Evolutionary conservation across 2,329 filamentous ascomycete genomes (phyloP).

Genomic region (Xylariaceae sp.): DNA sequence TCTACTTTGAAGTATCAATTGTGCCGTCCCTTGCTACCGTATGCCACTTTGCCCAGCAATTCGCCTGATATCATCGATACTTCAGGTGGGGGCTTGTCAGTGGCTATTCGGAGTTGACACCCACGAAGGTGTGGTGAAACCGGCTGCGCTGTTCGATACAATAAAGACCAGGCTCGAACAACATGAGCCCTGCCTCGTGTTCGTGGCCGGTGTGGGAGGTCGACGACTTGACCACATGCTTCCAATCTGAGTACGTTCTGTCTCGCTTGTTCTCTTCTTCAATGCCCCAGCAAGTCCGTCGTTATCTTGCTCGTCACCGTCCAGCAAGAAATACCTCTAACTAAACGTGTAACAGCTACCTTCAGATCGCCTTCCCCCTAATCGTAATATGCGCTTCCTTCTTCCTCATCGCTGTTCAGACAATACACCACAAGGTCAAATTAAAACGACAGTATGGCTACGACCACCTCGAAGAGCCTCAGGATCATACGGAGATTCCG

Average conservation of each 20-base stretch:
- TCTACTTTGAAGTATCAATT: constrained; percentile 1
- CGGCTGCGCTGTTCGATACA: constrained; percentile 5
- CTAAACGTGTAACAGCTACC: constrained; percentile 51
- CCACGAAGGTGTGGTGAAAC: constrained; percentile 10
- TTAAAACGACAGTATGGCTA: constrained; percentile 54
- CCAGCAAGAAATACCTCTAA: constrained; percentile 1
- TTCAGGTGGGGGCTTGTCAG: constrained; percentile 6
- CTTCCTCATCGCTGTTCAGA: constrained; percentile 56
- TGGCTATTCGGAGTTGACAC: constrained; percentile 11
- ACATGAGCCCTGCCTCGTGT: constrained; percentile 47
- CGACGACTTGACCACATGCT: constrained; percentile 60
- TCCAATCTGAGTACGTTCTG: constrained; percentile 59
- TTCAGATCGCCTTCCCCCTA: constrained; percentile 75
- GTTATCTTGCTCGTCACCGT: background rate
- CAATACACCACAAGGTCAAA: constrained; percentile 47
- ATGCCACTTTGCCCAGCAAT: background rate
- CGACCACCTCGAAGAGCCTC: constrained; percentile 44
- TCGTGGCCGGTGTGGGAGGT: constrained; percentile 55
- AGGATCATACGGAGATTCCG: constrained; percentile 48
- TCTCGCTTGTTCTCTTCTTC: background rate
- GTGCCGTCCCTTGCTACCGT: background rate
- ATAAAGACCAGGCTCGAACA: constrained; percentile 18
- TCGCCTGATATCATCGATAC: constrained; percentile 7
- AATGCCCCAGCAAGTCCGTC: background rate
- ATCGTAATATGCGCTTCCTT: constrained; percentile 65